These are phyloP conservation scores for Tilletia walkeri DNA, from an alignment of 1,284 basidiomycete species.

Conservation along the genomic window DNA sequence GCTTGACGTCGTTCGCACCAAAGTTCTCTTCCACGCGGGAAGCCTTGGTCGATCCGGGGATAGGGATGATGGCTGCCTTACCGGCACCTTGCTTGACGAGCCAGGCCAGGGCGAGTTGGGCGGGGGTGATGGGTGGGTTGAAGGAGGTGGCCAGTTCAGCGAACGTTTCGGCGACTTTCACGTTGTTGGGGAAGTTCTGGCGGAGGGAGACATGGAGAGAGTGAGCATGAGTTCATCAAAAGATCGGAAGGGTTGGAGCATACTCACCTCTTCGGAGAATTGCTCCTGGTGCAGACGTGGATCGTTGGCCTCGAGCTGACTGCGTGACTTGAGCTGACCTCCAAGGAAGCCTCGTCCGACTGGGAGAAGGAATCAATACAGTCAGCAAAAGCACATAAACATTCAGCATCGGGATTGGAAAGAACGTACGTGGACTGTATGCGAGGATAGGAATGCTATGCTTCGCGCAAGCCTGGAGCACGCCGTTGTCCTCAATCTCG, in stretches of 20 bases:
- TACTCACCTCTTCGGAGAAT: constrained; percentile 4
- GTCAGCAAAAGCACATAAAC: not conserved
- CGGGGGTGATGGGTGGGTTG: constrained; percentile 58
- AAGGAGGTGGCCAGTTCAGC: constrained; percentile 33
- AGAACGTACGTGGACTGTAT: constrained; percentile 58
- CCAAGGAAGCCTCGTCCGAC: constrained; percentile 62
- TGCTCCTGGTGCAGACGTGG: constrained; percentile 51
- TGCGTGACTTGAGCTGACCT: constrained; percentile 61
- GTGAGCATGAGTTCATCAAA: not conserved
- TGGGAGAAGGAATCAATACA: not conserved
- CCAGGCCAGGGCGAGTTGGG: constrained; percentile 67
- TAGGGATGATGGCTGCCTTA: constrained; percentile 60
- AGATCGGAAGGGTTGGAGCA: not conserved
- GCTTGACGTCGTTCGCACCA: not conserved
- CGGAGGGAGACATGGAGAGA: too few relatives aligned
- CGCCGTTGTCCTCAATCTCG: constrained; percentile 59
- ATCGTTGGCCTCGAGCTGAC: constrained; percentile 64
- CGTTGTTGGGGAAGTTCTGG: constrained; percentile 64
- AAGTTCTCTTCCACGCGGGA: constrained; percentile 48
- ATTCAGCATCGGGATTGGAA: not conserved
- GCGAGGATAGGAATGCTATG: constrained; percentile 64
- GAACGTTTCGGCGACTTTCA: constrained; percentile 62
- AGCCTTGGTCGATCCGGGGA: constrained; percentile 60
- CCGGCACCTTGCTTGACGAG: constrained; percentile 57
- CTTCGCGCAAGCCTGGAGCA: constrained; percentile 57